Conservation (phyloP, 139 green algal genomes). For the Zygnema cylindricum region DNA sequence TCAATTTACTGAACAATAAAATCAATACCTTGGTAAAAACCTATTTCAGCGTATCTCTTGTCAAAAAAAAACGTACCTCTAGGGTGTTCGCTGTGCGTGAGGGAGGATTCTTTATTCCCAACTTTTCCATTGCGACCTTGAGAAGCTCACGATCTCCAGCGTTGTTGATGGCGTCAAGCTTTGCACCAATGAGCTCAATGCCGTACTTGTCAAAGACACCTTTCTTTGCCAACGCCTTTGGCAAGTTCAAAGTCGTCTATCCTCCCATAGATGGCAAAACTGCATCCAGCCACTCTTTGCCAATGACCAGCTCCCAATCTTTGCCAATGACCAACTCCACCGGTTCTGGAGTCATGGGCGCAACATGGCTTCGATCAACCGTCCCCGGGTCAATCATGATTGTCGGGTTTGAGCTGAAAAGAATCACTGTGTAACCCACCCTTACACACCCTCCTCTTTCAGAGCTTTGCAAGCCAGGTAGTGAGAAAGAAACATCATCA, state of each 20-base stretch:
- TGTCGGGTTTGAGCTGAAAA: constrained; percentile 99
- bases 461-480: constrained; percentile 97
- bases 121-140: constrained; percentile 78
- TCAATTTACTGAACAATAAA: no score
- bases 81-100: constrained; percentile 72
- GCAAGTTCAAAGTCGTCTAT: constrained; percentile 97
- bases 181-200: constrained; percentile 98
- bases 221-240: constrained; percentile 88
- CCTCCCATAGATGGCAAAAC: constrained; percentile 99
- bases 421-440: constrained; percentile 94
- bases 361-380: constrained; percentile 95
- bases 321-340: no score
- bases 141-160: constrained; percentile 97
- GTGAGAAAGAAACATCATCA: constrained; percentile 3
- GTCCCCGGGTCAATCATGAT: constrained; percentile 99
- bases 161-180: constrained; percentile 97
- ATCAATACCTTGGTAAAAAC: no score
- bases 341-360: constrained; percentile 89
- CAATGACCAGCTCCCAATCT: constrained; percentile 63
- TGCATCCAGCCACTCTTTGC: constrained; percentile 89
- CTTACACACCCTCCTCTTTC: constrained; percentile 90
- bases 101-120: constrained; percentile 63
- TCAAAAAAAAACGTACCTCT: constrained; percentile 46
- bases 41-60: background rate
- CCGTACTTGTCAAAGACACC: constrained; percentile 65